Evolutionary conservation across 352 stramenopile species (phyloP).

Genomic region (Phytophthora vignae): DNA sequence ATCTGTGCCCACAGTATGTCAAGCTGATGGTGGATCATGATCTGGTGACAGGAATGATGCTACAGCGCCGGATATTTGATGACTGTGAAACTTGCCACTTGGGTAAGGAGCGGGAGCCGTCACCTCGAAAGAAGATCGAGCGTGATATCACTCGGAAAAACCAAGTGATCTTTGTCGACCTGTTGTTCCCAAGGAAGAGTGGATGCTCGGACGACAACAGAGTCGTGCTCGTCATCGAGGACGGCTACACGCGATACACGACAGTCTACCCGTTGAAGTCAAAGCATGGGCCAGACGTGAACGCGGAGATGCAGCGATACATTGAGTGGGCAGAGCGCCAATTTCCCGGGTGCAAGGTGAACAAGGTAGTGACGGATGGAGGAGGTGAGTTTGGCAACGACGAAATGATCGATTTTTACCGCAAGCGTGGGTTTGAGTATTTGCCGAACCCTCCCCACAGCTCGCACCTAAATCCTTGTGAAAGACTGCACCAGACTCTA

Average conservation of each 20-base stretch:
- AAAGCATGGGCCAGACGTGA: background rate
- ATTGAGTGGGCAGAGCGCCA: background rate
- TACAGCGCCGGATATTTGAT: background rate
- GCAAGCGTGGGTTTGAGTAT: background rate
- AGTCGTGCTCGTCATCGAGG: background rate
- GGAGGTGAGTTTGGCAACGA: background rate
- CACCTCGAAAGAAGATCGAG: background rate
- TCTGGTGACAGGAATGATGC: background rate
- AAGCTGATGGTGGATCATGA: slow-evolving; percentile 3
- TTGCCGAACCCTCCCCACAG: slow-evolving; percentile 8
- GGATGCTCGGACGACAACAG: too few relatives aligned
- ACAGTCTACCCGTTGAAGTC: background rate
- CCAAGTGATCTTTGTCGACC: background rate
- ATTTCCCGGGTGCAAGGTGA: background rate
- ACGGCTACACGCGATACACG: background rate
- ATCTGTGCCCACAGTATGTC: slow-evolving; percentile 16
- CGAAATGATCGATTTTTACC: background rate
- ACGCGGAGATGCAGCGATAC: background rate
- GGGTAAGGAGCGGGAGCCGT: slow-evolving; percentile 11
- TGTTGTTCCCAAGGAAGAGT: background rate
- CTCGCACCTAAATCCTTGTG: slow-evolving; percentile 9
- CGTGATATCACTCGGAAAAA: background rate
- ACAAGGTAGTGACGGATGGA: background rate
- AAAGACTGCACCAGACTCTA: background rate
- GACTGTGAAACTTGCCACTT: slow-evolving; percentile 8